Percentiles rank a stretch among this genome's conserved stretches.
phyloP scores from a whole-genome alignment of 2,329 filamentous ascomycete genomes.

The Paecilomyces niveus region DNA sequence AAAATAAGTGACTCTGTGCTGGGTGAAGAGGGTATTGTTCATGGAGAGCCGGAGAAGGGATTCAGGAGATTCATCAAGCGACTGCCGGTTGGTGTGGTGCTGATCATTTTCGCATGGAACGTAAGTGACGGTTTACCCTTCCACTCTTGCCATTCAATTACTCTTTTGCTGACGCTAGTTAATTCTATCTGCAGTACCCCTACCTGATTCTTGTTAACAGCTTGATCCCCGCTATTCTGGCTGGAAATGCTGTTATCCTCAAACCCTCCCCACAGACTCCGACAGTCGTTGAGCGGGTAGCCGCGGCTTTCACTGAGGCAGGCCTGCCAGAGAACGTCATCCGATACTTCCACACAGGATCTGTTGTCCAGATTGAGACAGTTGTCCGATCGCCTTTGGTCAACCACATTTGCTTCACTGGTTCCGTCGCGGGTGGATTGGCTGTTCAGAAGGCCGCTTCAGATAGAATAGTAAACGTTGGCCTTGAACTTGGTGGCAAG shows the following conservation, averaged over 20 bases:
- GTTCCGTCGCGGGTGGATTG: constrained; percentile 80
- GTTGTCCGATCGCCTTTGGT: constrained; percentile 72
- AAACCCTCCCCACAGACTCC: constrained; percentile 95
- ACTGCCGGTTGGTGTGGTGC: constrained; percentile 75
- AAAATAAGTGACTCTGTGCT: constrained; percentile 74
- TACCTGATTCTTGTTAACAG: constrained; percentile 93
- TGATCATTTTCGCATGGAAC: constrained; percentile 95
- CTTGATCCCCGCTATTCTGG: constrained; percentile 80
- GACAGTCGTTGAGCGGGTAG: constrained; percentile 78
- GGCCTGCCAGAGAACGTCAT: constrained; percentile 78
- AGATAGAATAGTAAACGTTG: constrained; percentile 76
- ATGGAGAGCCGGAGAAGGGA: constrained; percentile 75
- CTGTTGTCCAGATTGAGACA: constrained; percentile 66
- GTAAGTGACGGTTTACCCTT: constrained; percentile 47
- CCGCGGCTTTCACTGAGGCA: constrained; percentile 68
- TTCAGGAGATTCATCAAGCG: constrained; percentile 89
- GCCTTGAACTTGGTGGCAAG: constrained; percentile 88
- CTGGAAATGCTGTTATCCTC: constrained; percentile 84
- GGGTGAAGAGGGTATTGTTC: constrained; percentile 55
- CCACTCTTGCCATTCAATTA: constrained; percentile 1
- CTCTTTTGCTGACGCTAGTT: constrained; percentile 2
- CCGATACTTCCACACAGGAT: constrained; percentile 88
- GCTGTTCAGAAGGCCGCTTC: constrained; percentile 79
- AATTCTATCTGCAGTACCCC: constrained; percentile 60
- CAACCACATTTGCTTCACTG: constrained; percentile 83